These are phyloP conservation scores for Laburnicola sp. DNA, from an alignment of 2,329 filamentous ascomycete genomes.

Conservation along the genomic window DNA sequence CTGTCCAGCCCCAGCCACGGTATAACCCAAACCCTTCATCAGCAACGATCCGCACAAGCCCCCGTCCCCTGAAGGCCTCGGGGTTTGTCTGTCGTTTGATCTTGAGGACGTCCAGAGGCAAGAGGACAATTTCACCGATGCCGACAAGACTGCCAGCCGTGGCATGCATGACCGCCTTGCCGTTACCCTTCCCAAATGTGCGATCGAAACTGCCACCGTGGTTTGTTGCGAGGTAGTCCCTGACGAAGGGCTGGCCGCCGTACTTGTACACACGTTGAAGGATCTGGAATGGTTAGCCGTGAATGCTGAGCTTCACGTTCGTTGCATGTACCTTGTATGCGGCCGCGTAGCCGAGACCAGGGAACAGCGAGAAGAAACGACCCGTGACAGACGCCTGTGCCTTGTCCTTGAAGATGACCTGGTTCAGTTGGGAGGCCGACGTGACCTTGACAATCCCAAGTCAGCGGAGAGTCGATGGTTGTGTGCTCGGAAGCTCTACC, in stretches of 20 bases:
- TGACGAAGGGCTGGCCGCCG: conserved; percentile 91
- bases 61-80: conserved; percentile 93
- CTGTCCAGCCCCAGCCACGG: conserved; percentile 96
- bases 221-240: conserved; percentile 82
- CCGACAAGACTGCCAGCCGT: conserved; percentile 93
- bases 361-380: conserved; percentile 96
- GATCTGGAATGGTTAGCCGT: conserved; percentile 55
- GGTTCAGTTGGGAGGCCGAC: conserved; percentile 70
- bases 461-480: conserved; percentile 16
- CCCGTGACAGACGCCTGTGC: conserved; percentile 68
- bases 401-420: conserved; percentile 91
- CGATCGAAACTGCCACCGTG: conserved; percentile 82
- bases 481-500: conserved; percentile 46
- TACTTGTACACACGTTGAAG: conserved; percentile 99
- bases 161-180: conserved; percentile 97
- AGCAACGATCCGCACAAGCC: conserved; percentile 82
- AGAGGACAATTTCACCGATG: conserved; percentile 93
- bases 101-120: conserved; percentile 96
- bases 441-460: conserved; percentile 52
- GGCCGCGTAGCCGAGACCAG: conserved; percentile 93
- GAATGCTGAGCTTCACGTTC: not conserved
- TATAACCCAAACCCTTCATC: conserved; percentile 97
- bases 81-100: conserved; percentile 99
- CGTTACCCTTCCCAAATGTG: conserved; percentile 93
- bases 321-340: conserved; percentile 76